These are phyloP conservation scores for Mangifera indica DNA, from an alignment of 345 rosid genomes.

Conservation along the genomic window DNA sequence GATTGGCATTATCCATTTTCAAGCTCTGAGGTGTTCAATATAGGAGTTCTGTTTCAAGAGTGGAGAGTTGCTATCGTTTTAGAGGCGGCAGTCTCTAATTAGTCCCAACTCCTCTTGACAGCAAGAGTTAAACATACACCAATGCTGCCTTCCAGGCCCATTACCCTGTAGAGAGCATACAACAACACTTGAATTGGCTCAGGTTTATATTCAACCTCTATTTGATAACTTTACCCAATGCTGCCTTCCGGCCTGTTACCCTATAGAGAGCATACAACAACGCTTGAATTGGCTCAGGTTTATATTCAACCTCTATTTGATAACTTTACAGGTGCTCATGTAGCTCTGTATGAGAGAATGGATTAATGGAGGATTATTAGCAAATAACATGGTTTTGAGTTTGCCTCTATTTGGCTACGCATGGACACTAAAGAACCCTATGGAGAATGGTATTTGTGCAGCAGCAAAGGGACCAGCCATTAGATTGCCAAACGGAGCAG, in stretches of 20 bases:
- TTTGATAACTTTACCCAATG: too few species aligned
- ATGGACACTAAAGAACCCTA: constrained; percentile 19
- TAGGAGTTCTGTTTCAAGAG: background rate
- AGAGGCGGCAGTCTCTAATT: constrained; percentile 3
- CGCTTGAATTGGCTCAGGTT: background rate
- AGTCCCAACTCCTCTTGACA: background rate
- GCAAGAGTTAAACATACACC: background rate
- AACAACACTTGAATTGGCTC: too few species aligned
- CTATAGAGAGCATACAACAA: background rate
- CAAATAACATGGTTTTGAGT: constrained; percentile 25
- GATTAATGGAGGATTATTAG: constrained; percentile 9
- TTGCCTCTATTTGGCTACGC: constrained; percentile 34
- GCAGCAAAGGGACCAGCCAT: constrained; percentile 16
- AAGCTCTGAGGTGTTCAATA: background rate
- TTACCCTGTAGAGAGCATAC: too few species aligned
- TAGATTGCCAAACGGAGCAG: constrained; percentile 13
- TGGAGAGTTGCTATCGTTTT: background rate
- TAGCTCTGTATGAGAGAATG: background rate
- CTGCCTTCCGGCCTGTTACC: too few species aligned
- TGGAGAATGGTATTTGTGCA: constrained; percentile 1
- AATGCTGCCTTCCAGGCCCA: rapidly evolving
- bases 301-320: background rate
- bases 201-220: too few species aligned
- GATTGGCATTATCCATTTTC: background rate
- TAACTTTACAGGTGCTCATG: background rate